These are phyloP conservation scores for Ogataea saltuana DNA, from an alignment of 805 yeast species.

Conservation along the genomic window DNA sequence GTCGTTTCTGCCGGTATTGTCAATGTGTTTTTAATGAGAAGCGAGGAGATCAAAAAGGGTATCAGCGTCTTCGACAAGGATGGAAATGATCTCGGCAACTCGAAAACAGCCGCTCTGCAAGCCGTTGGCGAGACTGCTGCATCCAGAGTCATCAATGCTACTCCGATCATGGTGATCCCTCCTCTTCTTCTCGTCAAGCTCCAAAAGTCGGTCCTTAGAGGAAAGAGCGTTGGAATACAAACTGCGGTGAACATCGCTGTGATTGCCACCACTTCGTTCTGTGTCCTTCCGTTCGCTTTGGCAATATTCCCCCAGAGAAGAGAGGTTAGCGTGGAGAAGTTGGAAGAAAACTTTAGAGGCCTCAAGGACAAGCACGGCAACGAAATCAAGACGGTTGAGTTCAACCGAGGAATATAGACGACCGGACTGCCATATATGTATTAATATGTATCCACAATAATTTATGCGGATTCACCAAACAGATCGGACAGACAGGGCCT, in stretches of 20 bases:
- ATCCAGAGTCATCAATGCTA: slow-evolving; percentile 91
- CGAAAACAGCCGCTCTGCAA: slow-evolving; percentile 81
- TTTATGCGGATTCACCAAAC: neutral
- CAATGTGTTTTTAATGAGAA: slow-evolving; percentile 95
- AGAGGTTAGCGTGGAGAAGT: slow-evolving; percentile 50
- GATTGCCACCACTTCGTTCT: slow-evolving; percentile 81
- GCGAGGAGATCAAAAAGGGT: slow-evolving; percentile 88
- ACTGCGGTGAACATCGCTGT: slow-evolving; percentile 80
- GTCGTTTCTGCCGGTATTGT: slow-evolving; percentile 97
- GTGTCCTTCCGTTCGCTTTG: slow-evolving; percentile 89
- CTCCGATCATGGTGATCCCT: slow-evolving; percentile 97
- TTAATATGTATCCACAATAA: neutral
- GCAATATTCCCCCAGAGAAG: slow-evolving; percentile 94
- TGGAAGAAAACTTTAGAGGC: slow-evolving; percentile 66
- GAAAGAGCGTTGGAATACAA: slow-evolving; percentile 64
- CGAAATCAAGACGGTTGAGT: slow-evolving; percentile 62
- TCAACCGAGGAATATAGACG: slow-evolving; percentile 88
- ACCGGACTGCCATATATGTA: neutral
- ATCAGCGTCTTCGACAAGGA: slow-evolving; percentile 66
- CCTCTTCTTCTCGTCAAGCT: slow-evolving; percentile 79
- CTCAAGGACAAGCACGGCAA: slow-evolving; percentile 65
- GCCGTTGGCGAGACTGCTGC: slow-evolving; percentile 98
- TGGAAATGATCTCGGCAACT: slow-evolving; percentile 67
- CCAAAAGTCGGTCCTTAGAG: slow-evolving; percentile 69
- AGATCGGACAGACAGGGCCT: neutral